phyloP scores from a whole-genome alignment of 2,329 filamentous ascomycete genomes.

The Cercospora sojina region DNA sequence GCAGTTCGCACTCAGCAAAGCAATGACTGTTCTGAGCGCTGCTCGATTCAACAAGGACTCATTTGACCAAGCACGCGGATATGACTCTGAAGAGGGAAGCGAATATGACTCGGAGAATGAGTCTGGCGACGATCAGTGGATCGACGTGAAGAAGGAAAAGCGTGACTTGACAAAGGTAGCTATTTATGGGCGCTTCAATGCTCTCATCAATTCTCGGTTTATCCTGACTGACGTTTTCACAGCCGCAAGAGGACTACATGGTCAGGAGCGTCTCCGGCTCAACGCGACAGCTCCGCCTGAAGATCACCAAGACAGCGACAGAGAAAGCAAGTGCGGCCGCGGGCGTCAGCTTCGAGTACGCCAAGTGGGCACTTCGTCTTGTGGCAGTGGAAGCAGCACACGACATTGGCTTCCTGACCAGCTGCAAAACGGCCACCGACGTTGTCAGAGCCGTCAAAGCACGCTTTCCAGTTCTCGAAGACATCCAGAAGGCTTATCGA shows the following conservation, averaged over 20 bases:
- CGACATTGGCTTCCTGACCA: slow-evolving; percentile 18
- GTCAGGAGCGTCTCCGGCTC: not conserved
- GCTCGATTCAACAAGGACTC: slow-evolving; percentile 16
- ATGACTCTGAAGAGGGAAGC: not conserved
- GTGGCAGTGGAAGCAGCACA: slow-evolving; percentile 14
- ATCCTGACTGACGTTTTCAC: not conserved
- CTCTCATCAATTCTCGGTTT: not conserved
- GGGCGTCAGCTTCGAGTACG: slow-evolving; percentile 16
- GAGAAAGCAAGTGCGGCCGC: slow-evolving; percentile 15
- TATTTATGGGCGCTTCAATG: not conserved
- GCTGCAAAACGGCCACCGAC: slow-evolving; percentile 15
- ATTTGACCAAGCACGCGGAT: slow-evolving; percentile 1
- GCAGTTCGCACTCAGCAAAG: slow-evolving; percentile 5
- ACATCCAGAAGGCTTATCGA: slow-evolving; percentile 20
- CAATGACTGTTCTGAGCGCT: not conserved
- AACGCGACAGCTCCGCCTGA: slow-evolving; percentile 1
- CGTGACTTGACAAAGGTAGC: not conserved
- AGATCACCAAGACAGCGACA: slow-evolving; percentile 4
- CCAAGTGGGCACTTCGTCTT: slow-evolving; percentile 9
- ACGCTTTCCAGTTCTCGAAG: slow-evolving; percentile 20
- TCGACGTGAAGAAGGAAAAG: not conserved
- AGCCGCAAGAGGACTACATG: slow-evolving; percentile 9
- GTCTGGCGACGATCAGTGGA: slow-evolving; percentile 12
- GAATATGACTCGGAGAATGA: slow-evolving; percentile 12
- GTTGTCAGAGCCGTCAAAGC: slow-evolving; percentile 12